Percentiles rank a stretch among this genome's conserved stretches.
Evolutionary conservation across 2,329 filamentous ascomycete genomes (phyloP).

Genomic region (Alternaria brassicicola): DNA sequence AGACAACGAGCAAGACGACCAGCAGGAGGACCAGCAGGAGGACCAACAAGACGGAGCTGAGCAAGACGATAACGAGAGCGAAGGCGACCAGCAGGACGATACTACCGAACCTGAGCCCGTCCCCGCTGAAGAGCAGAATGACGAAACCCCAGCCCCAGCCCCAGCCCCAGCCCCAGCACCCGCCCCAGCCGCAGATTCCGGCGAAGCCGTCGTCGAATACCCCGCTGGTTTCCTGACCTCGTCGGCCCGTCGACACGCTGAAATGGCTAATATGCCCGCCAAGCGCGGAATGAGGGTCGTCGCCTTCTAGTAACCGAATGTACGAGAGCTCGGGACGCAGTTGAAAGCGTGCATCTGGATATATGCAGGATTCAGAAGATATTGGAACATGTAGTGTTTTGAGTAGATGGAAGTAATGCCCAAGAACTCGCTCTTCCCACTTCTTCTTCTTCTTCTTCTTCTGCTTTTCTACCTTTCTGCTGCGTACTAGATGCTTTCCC

Average conservation of each 20-base stretch:
- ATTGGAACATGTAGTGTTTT: neutral
- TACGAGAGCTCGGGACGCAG: neutral
- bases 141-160: neutral
- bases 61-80: neutral
- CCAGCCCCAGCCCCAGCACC: neutral
- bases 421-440: neutral
- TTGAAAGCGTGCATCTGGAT: neutral
- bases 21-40: neutral
- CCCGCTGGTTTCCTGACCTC: slow-evolving; percentile 16
- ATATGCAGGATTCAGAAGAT: neutral
- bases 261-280: neutral
- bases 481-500: neutral
- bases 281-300: slow-evolving; percentile 9
- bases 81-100: slow-evolving; percentile 2
- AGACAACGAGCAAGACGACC: slow-evolving; percentile 5
- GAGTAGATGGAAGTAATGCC: neutral
- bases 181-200: neutral
- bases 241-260: neutral
- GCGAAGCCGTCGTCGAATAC: slow-evolving; percentile 6
- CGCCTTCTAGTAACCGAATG: neutral
- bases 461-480: neutral
- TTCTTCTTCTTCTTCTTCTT: neutral
- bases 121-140: slow-evolving; percentile 2
- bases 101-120: neutral
- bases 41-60: neutral